A percentile compares a stretch with the other conserved stretches of the same genome.
Conservation (phyloP, 768 basidiomycete genomes). For the Leccinellum albellum region DNA sequence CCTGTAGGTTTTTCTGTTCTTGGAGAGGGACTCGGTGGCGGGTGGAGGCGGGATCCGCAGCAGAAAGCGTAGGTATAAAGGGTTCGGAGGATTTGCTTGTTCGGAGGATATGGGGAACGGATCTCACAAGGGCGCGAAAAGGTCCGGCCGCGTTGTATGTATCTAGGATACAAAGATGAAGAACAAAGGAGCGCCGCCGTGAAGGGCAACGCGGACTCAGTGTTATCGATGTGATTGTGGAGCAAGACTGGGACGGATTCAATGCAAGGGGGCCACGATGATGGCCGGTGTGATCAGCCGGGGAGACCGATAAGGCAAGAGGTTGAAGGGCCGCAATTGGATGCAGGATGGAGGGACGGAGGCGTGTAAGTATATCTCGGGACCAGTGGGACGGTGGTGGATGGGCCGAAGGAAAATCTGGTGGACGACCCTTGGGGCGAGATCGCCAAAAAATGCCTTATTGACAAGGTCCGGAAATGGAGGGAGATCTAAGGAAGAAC, state of each 20-base stretch:
- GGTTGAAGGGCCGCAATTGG: neutral
- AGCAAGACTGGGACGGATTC: neutral
- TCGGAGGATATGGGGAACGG: conserved; percentile 6
- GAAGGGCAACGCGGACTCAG: neutral
- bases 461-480: conserved; percentile 25
- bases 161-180: conserved; percentile 10
- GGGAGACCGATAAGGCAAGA: conserved; percentile 8
- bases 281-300: conserved; percentile 18
- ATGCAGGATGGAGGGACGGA: conserved; percentile 1
- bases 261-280: neutral
- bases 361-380: neutral
- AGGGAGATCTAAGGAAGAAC: conserved; percentile 22
- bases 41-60: conserved; percentile 1
- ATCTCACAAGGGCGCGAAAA: conserved; percentile 13
- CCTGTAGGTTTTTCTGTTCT: neutral
- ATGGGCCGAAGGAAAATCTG: conserved; percentile 6
- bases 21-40: neutral
- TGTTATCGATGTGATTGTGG: neutral
- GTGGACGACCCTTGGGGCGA: conserved; percentile 6
- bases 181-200: conserved; percentile 1
- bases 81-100: neutral
- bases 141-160: conserved; percentile 10
- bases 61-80: neutral
- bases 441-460: conserved; percentile 23
- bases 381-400: neutral